Base-by-base conservation (phyloP, 140 eudicot genomes). In the Bidens hawaiensis region DNA sequence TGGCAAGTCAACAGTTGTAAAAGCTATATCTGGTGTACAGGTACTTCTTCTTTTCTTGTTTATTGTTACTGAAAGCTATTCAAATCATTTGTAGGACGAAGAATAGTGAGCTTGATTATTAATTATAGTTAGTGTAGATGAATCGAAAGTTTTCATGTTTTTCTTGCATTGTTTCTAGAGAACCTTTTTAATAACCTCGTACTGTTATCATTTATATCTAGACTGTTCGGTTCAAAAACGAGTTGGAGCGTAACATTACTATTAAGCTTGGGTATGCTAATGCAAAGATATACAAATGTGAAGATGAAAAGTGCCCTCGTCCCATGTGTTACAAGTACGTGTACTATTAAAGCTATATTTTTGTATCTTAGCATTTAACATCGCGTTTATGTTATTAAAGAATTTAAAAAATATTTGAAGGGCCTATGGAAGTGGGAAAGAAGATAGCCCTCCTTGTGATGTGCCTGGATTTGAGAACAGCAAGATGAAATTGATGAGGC, bases 401-500 rank as follows among this genome's bases (percentile, higher is more conserved):
- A n/a, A n/a, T 15, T 28, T 22, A 34, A 50, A 1, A 16, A 18
- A 54, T 11, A 17, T 34, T 60, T 70, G 16, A 76, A 93, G 96
- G 93, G 99, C 99, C 2, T 93, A 93, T 70, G 99, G 96, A 75
- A 93, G 99, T 81, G 96, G 94, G 10, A 93, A 93, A 79, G 99
- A 93, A 71, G 99, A 93, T 38, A 71, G 59, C 73, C 99, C 99
- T 33, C 75, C 67, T 64, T 93, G 99, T 69, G 99, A 93, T 60
- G 99, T 93, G 14, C 96, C 99, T 75, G 99, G 99, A 40, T 93
- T 84, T 81, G 99, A 93, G 75, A 93, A 84, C 75, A 64, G 81
- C 67, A 88, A 79, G 79, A 93, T 93, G 99, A 88, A 76, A 71
- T 74, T 93, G 72, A 78, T 88, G 73, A 78, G 99, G 41, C 99